phyloP scores from a whole-genome alignment of 306 rosid species.

The Boehmeria nivea region DNA sequence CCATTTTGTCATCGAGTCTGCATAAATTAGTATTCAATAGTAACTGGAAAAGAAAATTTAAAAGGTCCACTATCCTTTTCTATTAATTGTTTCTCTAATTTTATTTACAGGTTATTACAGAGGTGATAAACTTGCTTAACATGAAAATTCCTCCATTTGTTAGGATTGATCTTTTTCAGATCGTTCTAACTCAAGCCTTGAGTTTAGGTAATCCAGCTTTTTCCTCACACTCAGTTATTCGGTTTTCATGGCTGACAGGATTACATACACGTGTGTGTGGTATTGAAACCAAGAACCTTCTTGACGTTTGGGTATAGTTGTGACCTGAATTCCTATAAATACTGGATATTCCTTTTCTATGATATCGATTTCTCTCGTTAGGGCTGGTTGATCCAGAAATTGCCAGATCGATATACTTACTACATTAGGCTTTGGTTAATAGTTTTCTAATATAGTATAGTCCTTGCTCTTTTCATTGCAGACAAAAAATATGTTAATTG shows the following conservation, averaged over 20 bases:
- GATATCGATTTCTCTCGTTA: too few relatives aligned
- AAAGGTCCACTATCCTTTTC: too few relatives aligned
- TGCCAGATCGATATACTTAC: too few relatives aligned
- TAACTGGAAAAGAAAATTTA: too few relatives aligned
- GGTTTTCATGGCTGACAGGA: too few relatives aligned
- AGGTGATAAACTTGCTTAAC: slow-evolving; percentile 67
- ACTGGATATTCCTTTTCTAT: too few relatives aligned
- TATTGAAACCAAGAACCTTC: too few relatives aligned
- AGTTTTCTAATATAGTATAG: slow-evolving; percentile 16
- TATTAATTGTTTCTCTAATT: neutral
- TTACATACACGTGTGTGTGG: too few relatives aligned
- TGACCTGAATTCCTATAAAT: slow-evolving; percentile 3
- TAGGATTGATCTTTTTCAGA: slow-evolving; percentile 87
- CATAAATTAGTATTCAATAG: too few relatives aligned
- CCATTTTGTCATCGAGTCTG: too few relatives aligned
- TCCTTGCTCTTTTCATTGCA: slow-evolving; percentile 42
- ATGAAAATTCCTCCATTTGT: slow-evolving; percentile 81
- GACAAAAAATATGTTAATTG: slow-evolving; percentile 83
- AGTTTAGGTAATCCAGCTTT: slow-evolving; percentile 61
- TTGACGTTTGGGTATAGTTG: neutral
- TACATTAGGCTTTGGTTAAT: too few relatives aligned
- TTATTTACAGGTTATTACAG: slow-evolving; percentile 73
- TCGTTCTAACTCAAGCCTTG: slow-evolving; percentile 63
- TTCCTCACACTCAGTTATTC: slow-evolving; percentile 8
- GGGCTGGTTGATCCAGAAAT: too few relatives aligned